Base-by-base conservation (phyloP, 2,329 filamentous ascomycete genomes). In the Cercospora janseana region DNA sequence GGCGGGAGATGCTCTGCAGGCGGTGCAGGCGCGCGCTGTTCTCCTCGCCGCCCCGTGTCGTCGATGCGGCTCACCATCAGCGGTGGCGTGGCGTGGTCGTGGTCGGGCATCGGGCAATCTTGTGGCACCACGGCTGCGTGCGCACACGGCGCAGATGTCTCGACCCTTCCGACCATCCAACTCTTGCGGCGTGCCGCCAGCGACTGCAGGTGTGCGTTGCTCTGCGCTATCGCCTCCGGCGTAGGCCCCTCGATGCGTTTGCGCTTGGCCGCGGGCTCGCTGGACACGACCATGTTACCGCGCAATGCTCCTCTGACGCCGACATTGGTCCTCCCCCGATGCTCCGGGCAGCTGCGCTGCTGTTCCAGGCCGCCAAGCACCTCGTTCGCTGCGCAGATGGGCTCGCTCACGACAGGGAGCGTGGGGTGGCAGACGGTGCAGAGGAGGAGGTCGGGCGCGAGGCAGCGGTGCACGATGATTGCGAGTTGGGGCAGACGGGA, bases 151-250 rank as follows among this genome's bases (percentile, higher is more conserved):
- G 15, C 40, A 18, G 40, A 18, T 28, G 13, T 38, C 10, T 37
- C 34, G 15, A 21, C 16, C 16, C 34, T 16, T 37, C 23, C 23
- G 34, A n/a, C 34, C 57, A 58, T 58, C 59, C 59, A 61, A 38
- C 59, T 51, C 31, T 57, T 57, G 8, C 58, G 57, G 34, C 50
- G 49, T 8, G 29, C 26, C 3, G 49, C 51, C 21, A 45, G 52
- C 9, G 50, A 24, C n/a, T 52, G 35, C 35, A 54, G 20, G 6
- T 54, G 55, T 10, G 47, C 44, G 49, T 60, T 60, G 27, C 40
- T 57, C 38, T 58, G 48, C 6, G 46, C 46, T 26, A 60, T 54
- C n/a, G 23, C 40, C 9, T 54, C 43, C 4, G 42, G 34, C 24
- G 12, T 23, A 38, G 34, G 20, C 16, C 34, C 49, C 15, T 51